phyloP scores from a whole-genome alignment of 2,329 filamentous ascomycete species.

The Colletotrichum lentis region DNA sequence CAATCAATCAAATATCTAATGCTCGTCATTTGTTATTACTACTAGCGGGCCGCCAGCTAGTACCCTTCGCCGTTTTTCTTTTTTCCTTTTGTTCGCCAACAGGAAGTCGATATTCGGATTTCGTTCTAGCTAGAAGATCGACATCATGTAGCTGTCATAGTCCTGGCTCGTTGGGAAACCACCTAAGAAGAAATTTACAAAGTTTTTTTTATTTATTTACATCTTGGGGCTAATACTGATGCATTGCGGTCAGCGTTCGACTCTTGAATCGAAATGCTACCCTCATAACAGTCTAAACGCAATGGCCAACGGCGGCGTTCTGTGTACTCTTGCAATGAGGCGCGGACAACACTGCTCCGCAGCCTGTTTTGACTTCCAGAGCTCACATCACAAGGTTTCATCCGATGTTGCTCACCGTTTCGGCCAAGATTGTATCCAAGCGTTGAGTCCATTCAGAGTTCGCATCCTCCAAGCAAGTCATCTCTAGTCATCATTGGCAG shows the following conservation, averaged over 20 bases:
- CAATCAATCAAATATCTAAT: too few relatives aligned
- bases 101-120: too few relatives aligned
- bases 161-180: too few relatives aligned
- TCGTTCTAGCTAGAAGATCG: too few relatives aligned
- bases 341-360: not conserved
- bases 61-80: too few relatives aligned
- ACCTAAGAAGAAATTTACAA: not conserved
- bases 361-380: not conserved
- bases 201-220: too few relatives aligned
- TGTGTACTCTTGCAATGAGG: not conserved
- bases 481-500: too few relatives aligned
- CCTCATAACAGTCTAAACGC: not conserved
- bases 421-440: not conserved
- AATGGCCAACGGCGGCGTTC: too few relatives aligned
- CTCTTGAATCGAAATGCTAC: not conserved
- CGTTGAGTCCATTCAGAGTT: not conserved
- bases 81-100: too few relatives aligned
- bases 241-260: too few relatives aligned
- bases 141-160: too few relatives aligned
- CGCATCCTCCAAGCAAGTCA: not conserved
- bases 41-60: not conserved
- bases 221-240: not conserved
- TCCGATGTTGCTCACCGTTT: constrained; percentile 8
- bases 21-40: too few relatives aligned
- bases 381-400: constrained; percentile 9